Conservation (phyloP, 139 green algal genomes). For the Axilococcus clingmanii region DNA sequence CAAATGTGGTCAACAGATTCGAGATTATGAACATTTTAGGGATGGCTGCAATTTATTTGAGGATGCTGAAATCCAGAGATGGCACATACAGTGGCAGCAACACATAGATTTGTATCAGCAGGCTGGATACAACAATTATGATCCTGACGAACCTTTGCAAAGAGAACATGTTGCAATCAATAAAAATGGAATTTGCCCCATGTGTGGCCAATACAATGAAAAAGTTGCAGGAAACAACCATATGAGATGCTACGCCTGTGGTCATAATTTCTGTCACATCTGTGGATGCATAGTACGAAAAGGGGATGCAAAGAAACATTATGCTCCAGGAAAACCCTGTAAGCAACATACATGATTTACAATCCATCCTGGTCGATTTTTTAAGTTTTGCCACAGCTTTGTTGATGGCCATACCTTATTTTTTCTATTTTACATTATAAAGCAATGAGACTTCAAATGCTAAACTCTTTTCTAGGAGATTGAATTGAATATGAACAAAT, state of each 20-base stretch:
- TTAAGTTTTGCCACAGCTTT: no score
- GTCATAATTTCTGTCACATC: constrained; percentile 44
- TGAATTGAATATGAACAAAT: no score
- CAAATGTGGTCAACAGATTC: constrained; percentile 31
- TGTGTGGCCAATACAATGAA: constrained; percentile 51
- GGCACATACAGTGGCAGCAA: constrained; percentile 15
- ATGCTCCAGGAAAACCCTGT: constrained; percentile 31
- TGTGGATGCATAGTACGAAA: constrained; percentile 42
- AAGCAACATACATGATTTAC: no score
- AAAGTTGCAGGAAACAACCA: constrained; percentile 42
- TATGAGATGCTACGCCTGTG: constrained; percentile 46
- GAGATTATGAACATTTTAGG: constrained; percentile 47
- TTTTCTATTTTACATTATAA: no score
- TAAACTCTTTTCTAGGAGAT: no score
- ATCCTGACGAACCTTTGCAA: not conserved
- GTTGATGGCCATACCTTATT: no score
- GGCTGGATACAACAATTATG: constrained; percentile 4
- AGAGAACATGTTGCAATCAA: not conserved
- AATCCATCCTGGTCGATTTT: no score
- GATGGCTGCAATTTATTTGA: constrained; percentile 46
- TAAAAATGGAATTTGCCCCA: constrained; percentile 24
- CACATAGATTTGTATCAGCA: not conserved
- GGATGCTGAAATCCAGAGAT: constrained; percentile 48
- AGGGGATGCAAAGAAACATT: constrained; percentile 31
- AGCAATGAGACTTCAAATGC: no score